These are phyloP conservation scores for Cyclotella distinguenda DNA, from an alignment of 108 stramenopile genomes.

Conservation along the genomic window DNA sequence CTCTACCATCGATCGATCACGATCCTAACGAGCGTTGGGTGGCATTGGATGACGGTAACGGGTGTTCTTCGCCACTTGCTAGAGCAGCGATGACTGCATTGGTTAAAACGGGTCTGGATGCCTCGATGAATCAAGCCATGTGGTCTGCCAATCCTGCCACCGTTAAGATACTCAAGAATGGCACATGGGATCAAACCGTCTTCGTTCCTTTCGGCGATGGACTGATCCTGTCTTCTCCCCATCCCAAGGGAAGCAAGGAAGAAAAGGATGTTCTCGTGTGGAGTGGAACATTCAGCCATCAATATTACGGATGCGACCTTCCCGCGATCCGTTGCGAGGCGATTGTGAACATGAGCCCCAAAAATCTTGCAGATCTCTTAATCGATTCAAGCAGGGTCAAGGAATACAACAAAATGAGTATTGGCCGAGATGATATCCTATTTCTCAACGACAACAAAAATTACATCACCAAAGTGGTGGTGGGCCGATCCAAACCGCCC, in stretches of 20 bases:
- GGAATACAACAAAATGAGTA: slow-evolving; percentile 87
- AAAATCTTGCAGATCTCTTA: slow-evolving; percentile 55
- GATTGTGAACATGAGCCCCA: slow-evolving; percentile 62
- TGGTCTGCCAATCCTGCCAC: slow-evolving; percentile 59
- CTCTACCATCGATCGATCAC: slow-evolving; percentile 51
- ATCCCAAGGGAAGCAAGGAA: slow-evolving; percentile 37
- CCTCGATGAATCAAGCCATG: slow-evolving; percentile 49
- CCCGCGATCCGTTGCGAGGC: slow-evolving; percentile 75
- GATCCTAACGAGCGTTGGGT: slow-evolving; percentile 75
- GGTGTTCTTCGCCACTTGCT: slow-evolving; percentile 63
- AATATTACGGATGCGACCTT: slow-evolving; percentile 68
- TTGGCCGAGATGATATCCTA: slow-evolving; percentile 67
- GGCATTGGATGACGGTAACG: slow-evolving; percentile 61
- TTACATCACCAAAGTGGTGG: slow-evolving; percentile 63
- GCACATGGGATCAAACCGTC: slow-evolving; percentile 24
- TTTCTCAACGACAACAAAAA: slow-evolving; percentile 53
- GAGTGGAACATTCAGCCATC: slow-evolving; percentile 61
- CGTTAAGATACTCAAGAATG: slow-evolving; percentile 37
- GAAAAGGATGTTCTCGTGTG: slow-evolving; percentile 59
- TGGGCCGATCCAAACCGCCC: slow-evolving; percentile 61
- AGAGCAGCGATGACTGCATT: slow-evolving; percentile 57
- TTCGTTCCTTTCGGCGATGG: slow-evolving; percentile 19
- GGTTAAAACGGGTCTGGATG: slow-evolving; percentile 48
- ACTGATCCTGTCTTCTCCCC: slow-evolving; percentile 7
- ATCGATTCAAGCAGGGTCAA: slow-evolving; percentile 76